Conservation (phyloP, 768 basidiomycete species). For the Lentinula sp. region DNA sequence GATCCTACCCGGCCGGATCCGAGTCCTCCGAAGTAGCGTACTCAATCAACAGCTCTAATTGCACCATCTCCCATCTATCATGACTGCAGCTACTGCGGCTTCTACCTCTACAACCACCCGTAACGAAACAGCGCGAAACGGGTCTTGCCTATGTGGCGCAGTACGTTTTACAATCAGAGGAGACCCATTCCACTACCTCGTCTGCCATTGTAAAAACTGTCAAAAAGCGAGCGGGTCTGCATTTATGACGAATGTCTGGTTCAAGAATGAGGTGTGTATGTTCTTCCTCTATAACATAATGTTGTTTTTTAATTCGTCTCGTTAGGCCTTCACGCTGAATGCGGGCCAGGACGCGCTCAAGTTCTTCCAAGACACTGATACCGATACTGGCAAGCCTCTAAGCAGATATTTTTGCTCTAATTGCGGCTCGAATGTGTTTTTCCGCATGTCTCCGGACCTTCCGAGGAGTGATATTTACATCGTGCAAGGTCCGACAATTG, state of each 20-base stretch:
- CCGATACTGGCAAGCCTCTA: constrained; percentile 23
- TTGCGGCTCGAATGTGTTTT: constrained; percentile 30
- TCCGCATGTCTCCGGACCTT: constrained; percentile 2
- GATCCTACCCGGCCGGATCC: not conserved
- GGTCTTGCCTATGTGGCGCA: constrained; percentile 29
- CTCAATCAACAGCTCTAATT: too few relatives aligned
- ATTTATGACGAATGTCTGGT: constrained; percentile 33
- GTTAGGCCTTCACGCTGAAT: constrained; percentile 20
- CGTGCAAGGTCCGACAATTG: not conserved
- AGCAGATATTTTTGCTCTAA: constrained; percentile 26
- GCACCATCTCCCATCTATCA: not conserved
- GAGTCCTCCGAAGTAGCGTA: not conserved
- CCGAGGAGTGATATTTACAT: constrained; percentile 1
- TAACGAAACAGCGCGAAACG: not conserved
- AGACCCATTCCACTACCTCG: constrained; percentile 29
- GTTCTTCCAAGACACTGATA: constrained; percentile 21
- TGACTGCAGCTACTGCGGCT: not conserved
- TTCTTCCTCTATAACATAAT: not conserved
- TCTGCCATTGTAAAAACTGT: constrained; percentile 39
- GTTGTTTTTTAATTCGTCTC: not conserved
- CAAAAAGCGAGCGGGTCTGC: constrained; percentile 35
- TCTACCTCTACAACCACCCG: not conserved
- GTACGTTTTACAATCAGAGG: constrained; percentile 29
- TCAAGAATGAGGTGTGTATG: constrained; percentile 24
- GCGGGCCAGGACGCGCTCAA: constrained; percentile 23